Base-by-base conservation (phyloP, 306 rosid genomes). In the Vachellia pachyceras region DNA sequence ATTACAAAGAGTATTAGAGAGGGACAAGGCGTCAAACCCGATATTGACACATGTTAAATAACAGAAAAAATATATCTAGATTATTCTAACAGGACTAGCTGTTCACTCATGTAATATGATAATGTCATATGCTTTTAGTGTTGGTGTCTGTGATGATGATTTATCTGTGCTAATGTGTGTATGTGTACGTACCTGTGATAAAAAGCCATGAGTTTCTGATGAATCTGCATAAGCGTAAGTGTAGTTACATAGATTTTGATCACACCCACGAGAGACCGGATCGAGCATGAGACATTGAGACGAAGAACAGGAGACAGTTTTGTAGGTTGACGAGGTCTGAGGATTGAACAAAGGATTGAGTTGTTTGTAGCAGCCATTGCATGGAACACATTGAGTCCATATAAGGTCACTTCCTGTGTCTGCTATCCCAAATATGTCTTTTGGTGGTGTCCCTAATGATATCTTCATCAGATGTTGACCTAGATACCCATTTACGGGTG, bases 331-430 rank as follows among this genome's bases (percentile, higher is more conserved):
- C 5, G 92, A 89, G 3, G 36, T 35, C 11, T 37, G 9, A 20
- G 92, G 84, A 72, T 85, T 47, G 17, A 47, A 47, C 77, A 58
- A 20, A 3, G 89, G 85, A 15, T 81, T 60, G 15, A 63, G 47
- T 68, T 89, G 90, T 13, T 75, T 80, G 37, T 78, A 89, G 73
- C 90, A 89, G 9, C 69, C 76, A 1, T n/a, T 3, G n/a, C 90
- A 89, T 0, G 92, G 90, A 4, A 44, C 60, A 41, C 92, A 89
- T n/a, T 85, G 87, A 7, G 83, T 65, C 92, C 92, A 89, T 14
- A 79, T 1, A n/a, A 85, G 87, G 69, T 85, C 87, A 63, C 90
- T 89, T 3, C 92, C 92, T 4, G 90, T 87, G 57, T 89, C 92
- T 0, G 49, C 73, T 40, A 83, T 63, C 18, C 81, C 86, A 14